Evolutionary conservation across 768 basidiomycete genomes (phyloP).

Genomic region (Amanita pallidorosea): DNA sequence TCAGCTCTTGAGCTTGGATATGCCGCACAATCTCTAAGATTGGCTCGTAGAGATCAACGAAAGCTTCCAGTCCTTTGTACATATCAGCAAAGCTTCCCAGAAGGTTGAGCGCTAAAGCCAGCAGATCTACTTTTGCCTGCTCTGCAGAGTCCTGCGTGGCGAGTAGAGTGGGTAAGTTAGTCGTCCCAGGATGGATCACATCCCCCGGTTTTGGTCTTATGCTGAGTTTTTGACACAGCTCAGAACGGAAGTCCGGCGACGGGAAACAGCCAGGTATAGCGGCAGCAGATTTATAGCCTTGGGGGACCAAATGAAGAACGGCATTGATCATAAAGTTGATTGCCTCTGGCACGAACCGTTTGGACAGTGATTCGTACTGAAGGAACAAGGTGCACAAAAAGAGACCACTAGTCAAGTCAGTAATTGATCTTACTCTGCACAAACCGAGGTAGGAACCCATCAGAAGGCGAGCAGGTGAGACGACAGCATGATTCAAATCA

Average conservation of each 20-base stretch:
- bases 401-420: conserved; percentile 75
- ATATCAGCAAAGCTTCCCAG: conserved; percentile 60
- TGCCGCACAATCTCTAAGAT: conserved; percentile 45
- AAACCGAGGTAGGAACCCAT: conserved; percentile 89
- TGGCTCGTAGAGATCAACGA: conserved; percentile 78
- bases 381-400: conserved; percentile 81
- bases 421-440: conserved; percentile 61
- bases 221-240: conserved; percentile 26
- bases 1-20: conserved; percentile 34
- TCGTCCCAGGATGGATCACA: conserved; percentile 26
- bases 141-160: conserved; percentile 25
- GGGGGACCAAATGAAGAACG: conserved; percentile 66
- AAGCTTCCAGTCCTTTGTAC: conserved; percentile 71
- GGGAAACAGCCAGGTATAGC: conserved; percentile 64
- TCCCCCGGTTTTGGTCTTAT: conserved; percentile 31
- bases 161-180: conserved; percentile 38
- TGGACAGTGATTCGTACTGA: conserved; percentile 79
- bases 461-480: conserved; percentile 77
- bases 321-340: conserved; percentile 71
- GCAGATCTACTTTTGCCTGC: conserved; percentile 65
- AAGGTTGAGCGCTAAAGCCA: conserved; percentile 53
- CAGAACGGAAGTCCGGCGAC: conserved; percentile 55
- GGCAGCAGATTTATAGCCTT: conserved; percentile 29
- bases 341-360: conserved; percentile 83
- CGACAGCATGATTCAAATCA: conserved; percentile 84